These are phyloP conservation scores for Tagetes patula DNA, from an alignment of 129 eudicot genomes.

Conservation along the genomic window DNA sequence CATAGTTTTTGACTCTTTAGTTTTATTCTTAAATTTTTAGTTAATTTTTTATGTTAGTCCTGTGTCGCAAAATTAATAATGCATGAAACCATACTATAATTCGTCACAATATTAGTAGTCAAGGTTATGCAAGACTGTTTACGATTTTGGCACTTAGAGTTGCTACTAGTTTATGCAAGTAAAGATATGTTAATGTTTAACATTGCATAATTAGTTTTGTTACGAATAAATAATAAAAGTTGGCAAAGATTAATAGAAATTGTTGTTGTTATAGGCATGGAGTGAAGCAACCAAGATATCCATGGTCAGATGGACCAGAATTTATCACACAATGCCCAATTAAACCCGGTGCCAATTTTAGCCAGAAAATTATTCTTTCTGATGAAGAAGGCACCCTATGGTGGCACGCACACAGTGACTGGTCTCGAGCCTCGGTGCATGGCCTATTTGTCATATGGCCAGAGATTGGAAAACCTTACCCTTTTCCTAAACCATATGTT, in stretches of 20 bases:
- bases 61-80: too few species aligned
- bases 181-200: too few species aligned
- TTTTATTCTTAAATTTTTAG: too few species aligned
- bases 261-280: constrained; percentile 22
- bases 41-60: too few species aligned
- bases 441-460: constrained; percentile 48
- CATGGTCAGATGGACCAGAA: constrained; percentile 65
- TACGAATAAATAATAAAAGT: too few species aligned
- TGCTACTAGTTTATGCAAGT: too few species aligned
- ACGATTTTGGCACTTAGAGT: too few species aligned
- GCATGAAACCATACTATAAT: too few species aligned
- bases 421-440: constrained; percentile 53
- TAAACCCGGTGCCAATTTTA: constrained; percentile 44
- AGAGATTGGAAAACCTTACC: constrained; percentile 34
- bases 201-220: too few species aligned
- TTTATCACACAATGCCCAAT: constrained; percentile 55
- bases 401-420: constrained; percentile 43
- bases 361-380: constrained; percentile 38
- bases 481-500: constrained; percentile 46
- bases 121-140: too few species aligned
- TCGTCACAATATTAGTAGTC: too few species aligned
- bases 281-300: constrained; percentile 42
- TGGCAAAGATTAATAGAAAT: background rate
- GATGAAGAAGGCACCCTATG: constrained; percentile 56
- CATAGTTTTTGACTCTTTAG: too few species aligned